Percentiles rank a stretch among this genome's conserved stretches.
Evolutionary conservation across 2,329 filamentous ascomycete species (phyloP).

Genomic region (Xylaria sp.): DNA sequence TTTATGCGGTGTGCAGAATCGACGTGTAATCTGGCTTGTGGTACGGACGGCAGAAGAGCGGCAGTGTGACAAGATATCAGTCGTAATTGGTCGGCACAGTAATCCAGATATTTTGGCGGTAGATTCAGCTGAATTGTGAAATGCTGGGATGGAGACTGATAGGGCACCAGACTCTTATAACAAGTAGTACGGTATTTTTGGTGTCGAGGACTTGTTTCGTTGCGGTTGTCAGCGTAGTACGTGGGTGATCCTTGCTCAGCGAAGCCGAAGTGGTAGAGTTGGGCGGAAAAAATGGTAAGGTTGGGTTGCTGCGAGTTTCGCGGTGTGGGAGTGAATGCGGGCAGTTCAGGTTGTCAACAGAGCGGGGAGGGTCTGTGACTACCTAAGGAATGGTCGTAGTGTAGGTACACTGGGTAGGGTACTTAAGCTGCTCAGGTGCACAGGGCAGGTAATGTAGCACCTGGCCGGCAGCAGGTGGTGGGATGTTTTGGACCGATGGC

Average conservation of each 20-base stretch:
- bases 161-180: conserved; percentile 23
- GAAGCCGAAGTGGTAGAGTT: conserved; percentile 40
- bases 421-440: neutral
- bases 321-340: conserved; percentile 38
- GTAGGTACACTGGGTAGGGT: neutral
- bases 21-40: conserved; percentile 8
- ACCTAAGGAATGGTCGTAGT: neutral
- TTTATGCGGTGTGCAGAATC: conserved; percentile 14
- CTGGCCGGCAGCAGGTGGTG: conserved; percentile 3
- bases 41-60: conserved; percentile 15
- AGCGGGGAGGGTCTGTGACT: conserved; percentile 31
- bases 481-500: neutral
- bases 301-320: conserved; percentile 46
- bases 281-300: conserved; percentile 47
- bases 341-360: conserved; percentile 36
- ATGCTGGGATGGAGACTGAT: conserved; percentile 27
- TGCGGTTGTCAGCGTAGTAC: conserved; percentile 24
- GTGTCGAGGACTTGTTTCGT: conserved; percentile 18
- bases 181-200: conserved; percentile 14
- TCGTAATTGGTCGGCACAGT: conserved; percentile 14
- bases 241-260: conserved; percentile 41
- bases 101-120: conserved; percentile 19
- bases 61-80: conserved; percentile 20
- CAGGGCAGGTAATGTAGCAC: neutral
- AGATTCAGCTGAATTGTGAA: conserved; percentile 34